Conservation (phyloP, 495 filamentous ascomycete genomes). For the Podospora anserina region DNA sequence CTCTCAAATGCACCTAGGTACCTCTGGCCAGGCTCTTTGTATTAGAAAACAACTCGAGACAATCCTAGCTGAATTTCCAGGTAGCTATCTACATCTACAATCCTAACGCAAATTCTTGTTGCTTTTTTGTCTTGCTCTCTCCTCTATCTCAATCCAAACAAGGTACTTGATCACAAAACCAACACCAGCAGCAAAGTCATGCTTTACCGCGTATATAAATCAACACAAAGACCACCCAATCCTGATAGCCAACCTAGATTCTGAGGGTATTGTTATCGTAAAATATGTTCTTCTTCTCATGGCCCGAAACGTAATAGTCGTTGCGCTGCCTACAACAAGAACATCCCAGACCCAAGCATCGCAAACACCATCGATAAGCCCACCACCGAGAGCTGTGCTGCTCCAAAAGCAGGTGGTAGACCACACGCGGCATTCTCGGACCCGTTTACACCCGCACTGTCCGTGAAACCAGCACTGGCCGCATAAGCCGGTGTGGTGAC, state of each 20-base stretch:
- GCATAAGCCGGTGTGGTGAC: slow-evolving; percentile 36
- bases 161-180: neutral
- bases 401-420: slow-evolving; percentile 33
- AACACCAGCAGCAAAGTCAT: neutral
- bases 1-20: neutral
- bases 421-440: slow-evolving; percentile 32
- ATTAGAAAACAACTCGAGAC: neutral
- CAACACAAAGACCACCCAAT: slow-evolving; percentile 1
- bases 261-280: slow-evolving; percentile 7
- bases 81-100: neutral
- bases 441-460: slow-evolving; percentile 9
- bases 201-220: neutral
- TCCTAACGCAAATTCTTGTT: neutral
- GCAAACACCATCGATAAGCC: slow-evolving; percentile 35
- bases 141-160: neutral
- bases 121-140: neutral
- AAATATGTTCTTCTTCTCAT: neutral
- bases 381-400: slow-evolving; percentile 34
- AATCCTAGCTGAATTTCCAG: neutral
- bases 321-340: slow-evolving; percentile 12
- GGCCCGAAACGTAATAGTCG: neutral
- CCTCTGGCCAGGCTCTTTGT: neutral
- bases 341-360: slow-evolving; percentile 44
- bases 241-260: slow-evolving; percentile 12
- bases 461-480: slow-evolving; percentile 40